Base-by-base conservation (phyloP, 2,329 filamentous ascomycete species). In the Xylariaceae sp. region DNA sequence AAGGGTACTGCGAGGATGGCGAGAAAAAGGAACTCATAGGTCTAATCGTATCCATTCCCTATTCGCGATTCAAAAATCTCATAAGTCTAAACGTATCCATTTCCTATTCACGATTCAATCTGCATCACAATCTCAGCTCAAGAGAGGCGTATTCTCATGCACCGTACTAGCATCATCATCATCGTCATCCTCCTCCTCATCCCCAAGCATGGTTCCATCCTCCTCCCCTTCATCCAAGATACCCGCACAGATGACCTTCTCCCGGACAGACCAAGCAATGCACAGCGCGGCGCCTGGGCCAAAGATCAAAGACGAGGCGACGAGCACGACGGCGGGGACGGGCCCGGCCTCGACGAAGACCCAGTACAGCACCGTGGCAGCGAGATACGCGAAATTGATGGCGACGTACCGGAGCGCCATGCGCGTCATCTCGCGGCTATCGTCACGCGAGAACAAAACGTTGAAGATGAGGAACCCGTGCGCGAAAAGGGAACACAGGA, bases 361-460 rank as follows among this genome's bases (percentile, higher is more conserved):
- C 71, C 72, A 76, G 53, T 75, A 76, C 21, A 74, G 46, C 4
- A 73, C 65, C 1, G 71, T 73, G 48, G 68, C 55, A 2, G 56
- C 60, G 31, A 73, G 59, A 44, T 68, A 72, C 16, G 64, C 54
- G 5, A 62, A 46, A 43, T 76, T 65, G 32, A 76, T 65, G 51
- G 67, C 63, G 37, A 76, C 63, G 36, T 73, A 68, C 32, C 56
- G 57, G 34, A 69, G 53, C 0, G 63, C 64, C 9, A 67, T 64
- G 24, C 65, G 63, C n/a, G 73, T 74, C 65, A 74, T 64, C 48
- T 73, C 65, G 31, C 61, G 61, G 24, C 70, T 60, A 47, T 75
- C 70, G 33, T 74, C 70, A 8, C 43, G 43, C n/a, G 57, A 59
- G 21, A 53, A 48, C 8, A 68, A 34, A n/a, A n/a, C n/a, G 28